Conservation (phyloP, 139 green algal genomes). For the Gonium pectorale region DNA sequence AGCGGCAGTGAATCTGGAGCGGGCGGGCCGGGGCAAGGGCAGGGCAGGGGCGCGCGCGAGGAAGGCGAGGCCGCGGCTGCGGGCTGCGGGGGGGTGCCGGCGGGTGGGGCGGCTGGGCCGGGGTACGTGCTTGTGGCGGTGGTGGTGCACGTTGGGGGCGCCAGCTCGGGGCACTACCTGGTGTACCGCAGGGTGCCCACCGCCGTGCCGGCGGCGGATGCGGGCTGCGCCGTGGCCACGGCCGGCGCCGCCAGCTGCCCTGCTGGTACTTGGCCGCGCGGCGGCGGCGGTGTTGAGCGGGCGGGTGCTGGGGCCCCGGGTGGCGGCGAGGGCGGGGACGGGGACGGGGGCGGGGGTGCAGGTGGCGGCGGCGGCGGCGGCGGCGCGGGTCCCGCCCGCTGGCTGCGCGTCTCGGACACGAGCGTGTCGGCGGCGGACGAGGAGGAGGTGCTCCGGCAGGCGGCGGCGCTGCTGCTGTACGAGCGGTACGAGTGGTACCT, state of each 20-base stretch:
- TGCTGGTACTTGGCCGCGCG: too few species aligned
- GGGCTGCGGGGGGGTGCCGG: background rate
- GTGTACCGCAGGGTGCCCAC: constrained; percentile 6
- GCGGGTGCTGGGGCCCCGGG: background rate
- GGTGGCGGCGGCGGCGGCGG: too few species aligned
- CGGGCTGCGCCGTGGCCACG: background rate
- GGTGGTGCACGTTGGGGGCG: constrained; percentile 1
- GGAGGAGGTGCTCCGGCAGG: background rate
- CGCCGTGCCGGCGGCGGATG: background rate
- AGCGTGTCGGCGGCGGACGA: background rate
- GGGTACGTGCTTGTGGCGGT: background rate
- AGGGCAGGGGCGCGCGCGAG: too few species aligned
- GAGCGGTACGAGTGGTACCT: too few species aligned
- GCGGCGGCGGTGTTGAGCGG: too few species aligned
- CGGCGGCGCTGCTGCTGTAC: constrained; percentile 22
- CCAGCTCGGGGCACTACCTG: constrained; percentile 22
- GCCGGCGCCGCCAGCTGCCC: background rate
- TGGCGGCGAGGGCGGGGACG: background rate
- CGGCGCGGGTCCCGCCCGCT: background rate
- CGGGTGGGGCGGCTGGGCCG: background rate
- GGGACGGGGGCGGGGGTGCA: background rate
- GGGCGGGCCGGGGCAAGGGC: background rate
- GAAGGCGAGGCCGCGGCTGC: background rate
- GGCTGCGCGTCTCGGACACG: constrained; percentile 24
- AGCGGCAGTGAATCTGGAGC: background rate